Conservation (phyloP, 495 filamentous ascomycete genomes). For the Parathielavia hyrcaniae region DNA sequence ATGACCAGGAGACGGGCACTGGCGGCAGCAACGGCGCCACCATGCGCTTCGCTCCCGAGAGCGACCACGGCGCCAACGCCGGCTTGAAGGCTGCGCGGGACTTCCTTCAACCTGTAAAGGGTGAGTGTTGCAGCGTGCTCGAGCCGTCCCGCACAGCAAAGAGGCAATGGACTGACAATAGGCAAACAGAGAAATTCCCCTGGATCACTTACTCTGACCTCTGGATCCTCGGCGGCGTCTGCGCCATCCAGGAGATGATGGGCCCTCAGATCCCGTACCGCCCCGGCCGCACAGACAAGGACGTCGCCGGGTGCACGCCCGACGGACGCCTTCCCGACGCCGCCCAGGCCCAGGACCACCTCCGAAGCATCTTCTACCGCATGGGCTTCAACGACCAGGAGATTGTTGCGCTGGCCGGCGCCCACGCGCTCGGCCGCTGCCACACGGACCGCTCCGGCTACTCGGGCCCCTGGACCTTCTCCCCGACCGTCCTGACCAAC, state of each 20-base stretch:
- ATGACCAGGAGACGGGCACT: constrained; percentile 80
- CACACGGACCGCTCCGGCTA: constrained; percentile 85
- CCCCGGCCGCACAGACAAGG: constrained; percentile 76
- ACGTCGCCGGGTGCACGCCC: constrained; percentile 82
- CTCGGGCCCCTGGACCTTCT: constrained; percentile 94
- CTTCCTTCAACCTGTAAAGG: constrained; percentile 86
- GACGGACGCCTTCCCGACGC: constrained; percentile 95
- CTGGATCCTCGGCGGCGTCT: constrained; percentile 85
- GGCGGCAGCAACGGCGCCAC: constrained; percentile 96
- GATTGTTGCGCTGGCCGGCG: constrained; percentile 85
- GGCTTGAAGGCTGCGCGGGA: constrained; percentile 83
- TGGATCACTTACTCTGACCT: constrained; percentile 97
- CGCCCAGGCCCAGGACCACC: constrained; percentile 68
- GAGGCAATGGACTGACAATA: constrained; percentile 32
- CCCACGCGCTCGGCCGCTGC: constrained; percentile 88
- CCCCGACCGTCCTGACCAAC: constrained; percentile 88
- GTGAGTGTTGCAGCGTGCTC: constrained; percentile 34
- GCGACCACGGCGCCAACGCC: constrained; percentile 88
- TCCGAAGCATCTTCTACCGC: constrained; percentile 88
- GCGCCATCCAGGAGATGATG: constrained; percentile 90
- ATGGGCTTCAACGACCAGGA: constrained; percentile 99
- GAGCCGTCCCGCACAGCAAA: neutral
- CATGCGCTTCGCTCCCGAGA: constrained; percentile 93
- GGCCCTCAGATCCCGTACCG: constrained; percentile 85
- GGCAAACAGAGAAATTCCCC: constrained; percentile 61